Percentiles rank a stretch among this genome's conserved stretches.
Evolutionary conservation across 139 green algal species (phyloP).

Genomic region (Chlorella ohadii): DNA sequence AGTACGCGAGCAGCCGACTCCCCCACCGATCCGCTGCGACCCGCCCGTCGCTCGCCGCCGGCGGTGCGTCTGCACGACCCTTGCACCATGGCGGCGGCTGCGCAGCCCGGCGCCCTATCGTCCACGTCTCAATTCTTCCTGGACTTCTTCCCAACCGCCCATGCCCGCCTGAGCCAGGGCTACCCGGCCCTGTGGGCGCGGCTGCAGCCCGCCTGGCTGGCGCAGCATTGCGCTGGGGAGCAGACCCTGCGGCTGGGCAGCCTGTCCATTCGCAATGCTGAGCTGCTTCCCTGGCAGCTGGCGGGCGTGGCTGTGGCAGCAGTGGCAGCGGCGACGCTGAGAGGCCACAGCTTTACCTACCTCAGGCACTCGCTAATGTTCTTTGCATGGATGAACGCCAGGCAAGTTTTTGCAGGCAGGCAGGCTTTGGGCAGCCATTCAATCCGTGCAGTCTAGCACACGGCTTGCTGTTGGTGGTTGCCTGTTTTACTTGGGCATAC

Average conservation of each 20-base stretch:
- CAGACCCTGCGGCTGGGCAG: neutral
- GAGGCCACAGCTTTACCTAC: neutral
- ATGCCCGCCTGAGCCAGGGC: neutral
- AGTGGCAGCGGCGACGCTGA: neutral
- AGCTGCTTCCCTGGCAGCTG: constrained; percentile 20
- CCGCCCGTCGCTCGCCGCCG: too few relatives aligned
- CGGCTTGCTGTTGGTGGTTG: neutral
- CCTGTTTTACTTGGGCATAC: too few relatives aligned
- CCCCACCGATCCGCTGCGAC: too few relatives aligned
- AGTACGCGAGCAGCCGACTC: too few relatives aligned
- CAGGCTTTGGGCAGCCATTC: neutral
- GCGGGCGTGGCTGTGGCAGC: neutral
- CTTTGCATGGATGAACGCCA: constrained; percentile 1
- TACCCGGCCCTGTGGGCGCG: neutral
- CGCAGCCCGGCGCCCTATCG: too few relatives aligned
- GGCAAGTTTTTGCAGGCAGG: neutral
- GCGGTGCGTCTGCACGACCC: too few relatives aligned
- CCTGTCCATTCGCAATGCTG: neutral
- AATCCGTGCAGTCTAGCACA: too few relatives aligned
- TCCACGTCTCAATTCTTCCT: neutral
- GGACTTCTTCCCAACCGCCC: constrained; percentile 21
- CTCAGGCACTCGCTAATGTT: constrained; percentile 6
- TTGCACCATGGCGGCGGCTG: neutral
- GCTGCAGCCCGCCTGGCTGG: constrained; percentile 26
- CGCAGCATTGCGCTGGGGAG: neutral